Percentiles rank a stretch among this genome's conserved stretches.
These are phyloP conservation scores for Aureobasidium leucospermi DNA, from an alignment of 2,329 filamentous ascomycete species.

Conservation along the genomic window DNA sequence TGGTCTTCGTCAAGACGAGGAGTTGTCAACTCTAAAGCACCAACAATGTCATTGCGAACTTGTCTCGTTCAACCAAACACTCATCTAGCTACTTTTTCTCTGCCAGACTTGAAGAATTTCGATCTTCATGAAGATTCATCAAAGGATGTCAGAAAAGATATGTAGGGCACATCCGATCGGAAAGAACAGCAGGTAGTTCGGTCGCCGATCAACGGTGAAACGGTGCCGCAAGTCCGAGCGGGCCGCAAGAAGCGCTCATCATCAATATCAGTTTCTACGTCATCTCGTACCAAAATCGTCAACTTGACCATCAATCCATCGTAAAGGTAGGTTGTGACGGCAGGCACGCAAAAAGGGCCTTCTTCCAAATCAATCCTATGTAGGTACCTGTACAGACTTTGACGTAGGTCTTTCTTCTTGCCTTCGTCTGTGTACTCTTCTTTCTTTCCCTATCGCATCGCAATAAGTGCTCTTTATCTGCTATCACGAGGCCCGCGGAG, in stretches of 20 bases:
- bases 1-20: too few relatives aligned
- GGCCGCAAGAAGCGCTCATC: slow-evolving; percentile 10
- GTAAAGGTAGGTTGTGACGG: neutral
- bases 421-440: neutral
- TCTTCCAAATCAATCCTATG: neutral
- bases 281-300: neutral
- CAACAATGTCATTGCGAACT: too few relatives aligned
- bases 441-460: neutral
- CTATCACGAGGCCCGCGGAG: neutral
- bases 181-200: neutral
- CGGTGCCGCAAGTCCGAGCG: neutral
- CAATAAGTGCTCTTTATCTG: neutral
- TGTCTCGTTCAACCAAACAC: neutral
- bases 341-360: neutral
- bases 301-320: neutral
- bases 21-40: too few relatives aligned
- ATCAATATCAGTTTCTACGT: neutral
- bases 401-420: neutral
- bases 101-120: too few relatives aligned
- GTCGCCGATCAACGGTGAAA: neutral
- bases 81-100: neutral
- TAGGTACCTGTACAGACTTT: neutral
- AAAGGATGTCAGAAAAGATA: neutral
- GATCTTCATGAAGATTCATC: too few relatives aligned
- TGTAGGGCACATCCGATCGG: neutral